Conservation (phyloP, 768 basidiomycete genomes). For the Trametes maxima region DNA sequence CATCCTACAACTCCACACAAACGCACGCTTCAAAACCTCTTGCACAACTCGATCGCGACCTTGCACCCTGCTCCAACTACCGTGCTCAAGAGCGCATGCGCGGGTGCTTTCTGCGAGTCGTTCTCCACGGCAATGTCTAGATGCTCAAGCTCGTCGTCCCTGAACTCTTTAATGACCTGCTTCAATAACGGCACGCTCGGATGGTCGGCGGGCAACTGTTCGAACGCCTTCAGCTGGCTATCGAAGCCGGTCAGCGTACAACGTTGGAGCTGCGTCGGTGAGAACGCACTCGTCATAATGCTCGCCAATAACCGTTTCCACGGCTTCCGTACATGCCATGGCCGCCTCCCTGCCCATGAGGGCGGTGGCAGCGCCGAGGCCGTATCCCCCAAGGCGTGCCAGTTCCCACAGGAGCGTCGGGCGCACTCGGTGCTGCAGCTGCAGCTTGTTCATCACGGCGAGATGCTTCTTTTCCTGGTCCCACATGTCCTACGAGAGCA, state of each 20-base stretch:
- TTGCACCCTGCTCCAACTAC: constrained; percentile 86
- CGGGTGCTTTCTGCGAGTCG: constrained; percentile 86
- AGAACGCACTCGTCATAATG: constrained; percentile 94
- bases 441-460: constrained; percentile 80
- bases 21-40: constrained; percentile 54
- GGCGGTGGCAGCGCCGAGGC: constrained; percentile 83
- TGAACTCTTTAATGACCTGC: constrained; percentile 76
- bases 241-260: not conserved
- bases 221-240: constrained; percentile 83
- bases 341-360: constrained; percentile 90
- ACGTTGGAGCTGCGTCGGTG: not conserved
- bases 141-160: constrained; percentile 95
- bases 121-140: constrained; percentile 89
- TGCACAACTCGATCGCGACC: constrained; percentile 88
- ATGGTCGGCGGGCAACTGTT: constrained; percentile 62
- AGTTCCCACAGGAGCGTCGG: constrained; percentile 84
- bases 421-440: constrained; percentile 78
- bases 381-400: constrained; percentile 86
- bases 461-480: constrained; percentile 94
- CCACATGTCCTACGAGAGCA: constrained; percentile 85
- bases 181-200: constrained; percentile 77
- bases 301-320: constrained; percentile 97
- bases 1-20: not conserved
- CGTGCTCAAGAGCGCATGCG: constrained; percentile 86
- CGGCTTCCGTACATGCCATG: constrained; percentile 98